phyloP scores from a whole-genome alignment of 1,284 basidiomycete genomes.

The Taiwanofungus camphoratus region DNA sequence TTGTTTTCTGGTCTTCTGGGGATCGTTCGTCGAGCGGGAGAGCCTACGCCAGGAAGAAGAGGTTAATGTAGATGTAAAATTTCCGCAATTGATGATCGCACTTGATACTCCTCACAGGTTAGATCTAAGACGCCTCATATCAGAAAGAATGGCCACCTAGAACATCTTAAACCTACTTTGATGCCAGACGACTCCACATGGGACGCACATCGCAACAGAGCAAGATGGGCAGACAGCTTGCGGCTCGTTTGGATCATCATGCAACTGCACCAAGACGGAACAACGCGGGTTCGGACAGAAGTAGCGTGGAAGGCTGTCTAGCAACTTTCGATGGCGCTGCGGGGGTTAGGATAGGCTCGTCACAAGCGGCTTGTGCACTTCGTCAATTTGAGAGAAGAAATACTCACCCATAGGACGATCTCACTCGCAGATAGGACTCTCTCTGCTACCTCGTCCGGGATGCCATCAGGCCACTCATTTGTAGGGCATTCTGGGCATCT shows the following conservation, averaged over 20 bases:
- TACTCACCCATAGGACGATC: slow-evolving; percentile 33
- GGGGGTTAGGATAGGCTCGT: background rate
- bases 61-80: no score
- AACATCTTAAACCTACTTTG: slow-evolving; percentile 20
- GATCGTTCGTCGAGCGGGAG: slow-evolving; percentile 35
- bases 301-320: slow-evolving; percentile 32
- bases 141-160: background rate
- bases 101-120: slow-evolving; percentile 34
- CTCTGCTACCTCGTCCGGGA: slow-evolving; percentile 31
- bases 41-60: no score
- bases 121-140: slow-evolving; percentile 20
- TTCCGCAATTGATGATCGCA: no score
- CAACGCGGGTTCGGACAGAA: slow-evolving; percentile 38
- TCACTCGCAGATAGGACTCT: slow-evolving; percentile 29
- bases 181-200: slow-evolving; percentile 34
- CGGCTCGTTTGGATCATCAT: slow-evolving; percentile 31
- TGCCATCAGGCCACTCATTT: slow-evolving; percentile 29
- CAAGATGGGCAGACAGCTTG: slow-evolving; percentile 33
- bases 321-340: slow-evolving; percentile 33
- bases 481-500: slow-evolving; percentile 34
- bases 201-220: slow-evolving; percentile 29
- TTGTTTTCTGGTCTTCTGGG: slow-evolving; percentile 34
- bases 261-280: slow-evolving; percentile 31
- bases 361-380: no score
- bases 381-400: no score